phyloP scores from a whole-genome alignment of 2,329 filamentous ascomycete species.

The Aspergillus brunneoviolaceus region DNA sequence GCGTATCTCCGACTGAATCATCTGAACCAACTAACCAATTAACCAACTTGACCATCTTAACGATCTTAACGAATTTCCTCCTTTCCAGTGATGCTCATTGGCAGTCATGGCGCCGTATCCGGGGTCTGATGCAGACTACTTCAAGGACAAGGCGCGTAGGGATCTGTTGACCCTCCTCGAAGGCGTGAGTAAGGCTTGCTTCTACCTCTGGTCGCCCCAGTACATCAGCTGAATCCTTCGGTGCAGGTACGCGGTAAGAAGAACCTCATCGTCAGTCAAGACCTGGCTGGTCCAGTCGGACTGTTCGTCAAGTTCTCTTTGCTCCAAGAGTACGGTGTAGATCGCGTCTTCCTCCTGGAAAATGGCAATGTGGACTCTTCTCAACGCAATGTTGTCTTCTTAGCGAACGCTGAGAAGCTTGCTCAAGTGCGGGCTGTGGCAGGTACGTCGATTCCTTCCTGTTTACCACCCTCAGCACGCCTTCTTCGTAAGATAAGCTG shows the following conservation, averaged over 20 bases:
- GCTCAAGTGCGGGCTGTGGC: conserved; percentile 82
- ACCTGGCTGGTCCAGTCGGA: conserved; percentile 83
- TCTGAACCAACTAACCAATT: neutral
- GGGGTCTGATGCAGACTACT: conserved; percentile 47
- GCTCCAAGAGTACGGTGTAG: conserved; percentile 93
- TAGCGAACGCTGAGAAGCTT: conserved; percentile 85
- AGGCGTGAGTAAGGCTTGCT: conserved; percentile 70
- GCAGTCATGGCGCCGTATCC: conserved; percentile 44
- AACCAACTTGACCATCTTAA: neutral
- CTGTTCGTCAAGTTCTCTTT: conserved; percentile 93
- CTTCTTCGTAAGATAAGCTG: conserved; percentile 9
- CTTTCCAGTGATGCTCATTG: conserved; percentile 21
- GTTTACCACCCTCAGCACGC: conserved; percentile 1
- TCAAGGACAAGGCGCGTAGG: conserved; percentile 66
- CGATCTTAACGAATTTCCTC: neutral
- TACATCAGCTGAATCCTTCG: conserved; percentile 20
- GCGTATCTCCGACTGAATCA: neutral
- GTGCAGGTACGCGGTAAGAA: conserved; percentile 94
- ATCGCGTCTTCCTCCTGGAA: conserved; percentile 95
- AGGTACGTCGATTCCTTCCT: conserved; percentile 59
- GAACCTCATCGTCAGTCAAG: conserved; percentile 90
- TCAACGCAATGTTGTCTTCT: conserved; percentile 92
- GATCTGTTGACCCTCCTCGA: conserved; percentile 89
- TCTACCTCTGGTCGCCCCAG: conserved; percentile 11
- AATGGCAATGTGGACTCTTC: conserved; percentile 93